Conservation (phyloP, 306 rosid species). For the Inga leiocalycina region DNA sequence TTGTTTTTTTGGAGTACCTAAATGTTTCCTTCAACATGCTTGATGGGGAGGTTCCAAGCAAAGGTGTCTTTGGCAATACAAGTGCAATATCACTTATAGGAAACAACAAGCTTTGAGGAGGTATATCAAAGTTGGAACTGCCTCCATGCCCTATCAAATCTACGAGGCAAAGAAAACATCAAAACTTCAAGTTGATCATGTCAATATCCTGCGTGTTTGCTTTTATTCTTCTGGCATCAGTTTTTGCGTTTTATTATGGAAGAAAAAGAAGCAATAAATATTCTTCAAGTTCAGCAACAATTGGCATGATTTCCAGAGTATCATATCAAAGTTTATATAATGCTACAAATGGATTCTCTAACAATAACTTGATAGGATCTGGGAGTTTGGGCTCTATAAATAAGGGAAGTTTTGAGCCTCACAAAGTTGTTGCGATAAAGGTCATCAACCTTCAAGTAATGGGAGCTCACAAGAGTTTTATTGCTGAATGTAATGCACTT, state of each 20-base stretch:
- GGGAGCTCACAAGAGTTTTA: neutral
- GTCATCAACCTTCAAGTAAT: neutral
- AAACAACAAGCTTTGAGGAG: no score
- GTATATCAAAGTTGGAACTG: no score
- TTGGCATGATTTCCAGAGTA: neutral
- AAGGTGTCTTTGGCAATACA: neutral
- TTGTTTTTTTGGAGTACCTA: neutral
- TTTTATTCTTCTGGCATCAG: neutral
- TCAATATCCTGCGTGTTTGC: neutral
- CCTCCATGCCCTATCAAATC: neutral
- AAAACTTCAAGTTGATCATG: no score
- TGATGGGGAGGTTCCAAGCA: neutral
- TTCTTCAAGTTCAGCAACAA: neutral
- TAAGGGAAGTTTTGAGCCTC: neutral
- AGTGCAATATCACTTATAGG: no score
- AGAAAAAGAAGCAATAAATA: neutral
- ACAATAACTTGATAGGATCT: neutral
- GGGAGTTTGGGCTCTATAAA: neutral
- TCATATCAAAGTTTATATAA: neutral
- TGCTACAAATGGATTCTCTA: neutral
- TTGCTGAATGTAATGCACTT: neutral
- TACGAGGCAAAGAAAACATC: neutral
- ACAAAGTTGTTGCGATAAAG: neutral
- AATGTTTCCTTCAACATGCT: neutral
- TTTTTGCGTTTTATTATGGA: neutral